Evolutionary conservation across 768 basidiomycete genomes (phyloP).

Genomic region (Termitomyces sp.): DNA sequence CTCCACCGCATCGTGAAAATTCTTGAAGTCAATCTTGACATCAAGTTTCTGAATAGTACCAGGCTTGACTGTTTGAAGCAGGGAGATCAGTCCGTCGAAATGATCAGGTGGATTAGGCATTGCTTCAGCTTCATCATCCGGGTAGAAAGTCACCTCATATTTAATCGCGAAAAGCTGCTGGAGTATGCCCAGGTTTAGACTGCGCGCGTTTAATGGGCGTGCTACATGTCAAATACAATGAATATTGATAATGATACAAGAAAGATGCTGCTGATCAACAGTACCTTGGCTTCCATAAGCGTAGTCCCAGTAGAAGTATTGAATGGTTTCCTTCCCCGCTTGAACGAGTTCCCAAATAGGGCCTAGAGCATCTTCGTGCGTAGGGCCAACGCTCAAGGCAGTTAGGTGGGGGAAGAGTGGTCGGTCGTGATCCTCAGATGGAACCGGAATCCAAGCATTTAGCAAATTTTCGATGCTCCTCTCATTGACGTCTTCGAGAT

Average conservation of each 20-base stretch:
- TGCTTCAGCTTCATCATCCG: constrained; percentile 4
- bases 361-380: neutral
- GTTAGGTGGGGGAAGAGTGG: constrained; percentile 3
- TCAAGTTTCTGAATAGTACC: constrained; percentile 1
- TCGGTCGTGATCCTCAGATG: neutral
- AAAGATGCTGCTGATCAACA: neutral
- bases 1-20: neutral
- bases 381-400: constrained; percentile 3
- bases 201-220: constrained; percentile 5
- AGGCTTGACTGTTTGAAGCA: constrained; percentile 6
- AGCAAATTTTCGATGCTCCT: constrained; percentile 4
- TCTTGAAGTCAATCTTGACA: constrained; percentile 6
- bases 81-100: constrained; percentile 8
- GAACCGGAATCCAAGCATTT: constrained; percentile 1
- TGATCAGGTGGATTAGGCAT: constrained; percentile 4
- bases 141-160: constrained; percentile 11
- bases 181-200: neutral
- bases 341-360: constrained; percentile 2
- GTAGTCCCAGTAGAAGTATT: constrained; percentile 15
- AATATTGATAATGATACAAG: neutral
- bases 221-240: neutral
- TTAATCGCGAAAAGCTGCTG: constrained; percentile 7
- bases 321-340: constrained; percentile 4
- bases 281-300: constrained; percentile 3
- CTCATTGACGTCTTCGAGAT: constrained; percentile 8